Base-by-base conservation (phyloP, 805 yeast genomes). In the Barnettozyma wickerhamii region DNA sequence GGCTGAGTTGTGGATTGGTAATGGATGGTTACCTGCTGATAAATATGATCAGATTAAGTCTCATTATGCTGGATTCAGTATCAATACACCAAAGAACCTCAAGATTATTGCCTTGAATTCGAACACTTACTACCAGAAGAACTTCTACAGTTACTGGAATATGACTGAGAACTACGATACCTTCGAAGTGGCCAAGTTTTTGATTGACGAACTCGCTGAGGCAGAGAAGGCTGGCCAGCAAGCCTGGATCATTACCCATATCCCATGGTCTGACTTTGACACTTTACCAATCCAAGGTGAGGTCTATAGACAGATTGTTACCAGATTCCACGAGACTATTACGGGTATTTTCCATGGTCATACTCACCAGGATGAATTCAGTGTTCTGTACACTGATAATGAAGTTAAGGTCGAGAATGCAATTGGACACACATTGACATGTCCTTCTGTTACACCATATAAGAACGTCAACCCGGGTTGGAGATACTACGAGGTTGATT, bases 181-280 rank as follows among this genome's bases (percentile, higher is more conserved):
- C 18, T 79, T 80, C 53, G 88, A 87, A 3, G 77, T 74, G 49
- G 66, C 82, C 64, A 60, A 72, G 48, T 83, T 80, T 55, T 60
- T 83, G 46, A 71, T 78, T 36, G 71, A 75, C 38, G 88, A 83
- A 62, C 65, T 82, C 38, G 57, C 72, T n/a, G 81, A 71, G 37
- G 69, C 81, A 47, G 89, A 82, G 59, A 42, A 51, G 27, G 65
- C 64, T 9, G 75, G 74, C 37, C 78, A 80, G 58, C 66, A 83
- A 52, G 89, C 79, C n/a, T 82, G 89, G 89, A 68, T 82, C 42
- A 68, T 79, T 50, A 77, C 84, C 17, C 89, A 82, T 56, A 76
- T 82, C 40, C 87, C 90, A 33, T 67, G 70, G 12, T 62, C 72
- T 19, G 66, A 73, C n/a, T 84, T 79, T 49, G 72, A 51, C 23